These are phyloP conservation scores for Lathyrus sativus DNA, from an alignment of 306 rosid species.

Conservation along the genomic window DNA sequence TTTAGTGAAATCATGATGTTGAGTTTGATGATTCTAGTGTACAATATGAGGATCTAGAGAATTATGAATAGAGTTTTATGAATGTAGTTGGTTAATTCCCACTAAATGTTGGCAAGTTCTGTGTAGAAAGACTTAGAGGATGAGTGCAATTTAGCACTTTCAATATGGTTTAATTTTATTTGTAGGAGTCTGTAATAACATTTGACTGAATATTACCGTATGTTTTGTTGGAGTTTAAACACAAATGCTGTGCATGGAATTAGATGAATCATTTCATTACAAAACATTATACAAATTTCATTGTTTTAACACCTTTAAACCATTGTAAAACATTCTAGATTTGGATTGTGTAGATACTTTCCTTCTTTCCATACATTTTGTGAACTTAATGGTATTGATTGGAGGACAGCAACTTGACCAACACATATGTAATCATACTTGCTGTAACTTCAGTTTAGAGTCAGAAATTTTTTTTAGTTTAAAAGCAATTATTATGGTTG, in stretches of 20 bases:
- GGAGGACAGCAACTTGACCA: too few species aligned
- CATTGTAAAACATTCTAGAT: too few species aligned
- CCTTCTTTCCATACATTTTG: too few species aligned
- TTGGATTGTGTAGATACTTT: too few species aligned
- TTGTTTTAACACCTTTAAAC: too few species aligned
- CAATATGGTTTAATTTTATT: slow-evolving; percentile 15
- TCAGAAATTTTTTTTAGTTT: background rate
- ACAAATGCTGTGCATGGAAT: slow-evolving; percentile 12
- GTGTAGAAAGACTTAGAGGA: slow-evolving; percentile 18
- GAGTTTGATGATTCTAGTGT: slow-evolving; percentile 19
- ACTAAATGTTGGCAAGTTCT: slow-evolving; percentile 35
- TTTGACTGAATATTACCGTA: slow-evolving; percentile 18
- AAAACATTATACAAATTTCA: too few species aligned
- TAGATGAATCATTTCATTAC: too few species aligned
- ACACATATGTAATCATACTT: too few species aligned
- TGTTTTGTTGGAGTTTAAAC: background rate
- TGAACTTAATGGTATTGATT: too few species aligned
- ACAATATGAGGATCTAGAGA: slow-evolving; percentile 27
- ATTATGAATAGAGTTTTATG: background rate
- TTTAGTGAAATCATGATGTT: slow-evolving; percentile 25
- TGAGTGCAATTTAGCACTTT: background rate
- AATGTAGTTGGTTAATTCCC: slow-evolving; percentile 23
- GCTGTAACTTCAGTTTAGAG: slow-evolving; percentile 27
- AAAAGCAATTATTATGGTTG: background rate
- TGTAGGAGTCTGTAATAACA: slow-evolving; percentile 26